Base-by-base conservation (phyloP, 2,329 filamentous ascomycete genomes). In the Rosellinia necatrix region DNA sequence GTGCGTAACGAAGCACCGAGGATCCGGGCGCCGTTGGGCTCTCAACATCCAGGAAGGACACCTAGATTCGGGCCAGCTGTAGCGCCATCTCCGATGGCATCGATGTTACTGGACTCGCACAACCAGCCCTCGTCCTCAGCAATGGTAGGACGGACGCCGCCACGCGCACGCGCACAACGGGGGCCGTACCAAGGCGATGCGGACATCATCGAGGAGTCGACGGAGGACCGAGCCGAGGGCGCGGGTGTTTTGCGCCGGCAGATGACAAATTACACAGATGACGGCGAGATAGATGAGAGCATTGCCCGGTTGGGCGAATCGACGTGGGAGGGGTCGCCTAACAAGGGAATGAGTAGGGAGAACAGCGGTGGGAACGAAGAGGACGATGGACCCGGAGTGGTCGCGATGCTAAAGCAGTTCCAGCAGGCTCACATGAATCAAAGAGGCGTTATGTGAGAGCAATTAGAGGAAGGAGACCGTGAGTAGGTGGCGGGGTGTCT, bases 31-130 rank as follows among this genome's bases (percentile, higher is more conserved):
- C 70, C 72, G 3, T 70, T 67, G 10, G 68, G 67, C 3, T 66
- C 71, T 25, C 67, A 72, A 22, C 71, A 74, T 41, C 27, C 71
- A 15, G 67, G 67, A 7, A 72, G 75, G 41, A 77, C 76, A 3
- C 74, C 78, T 4, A 75, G 76, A 19, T 76, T 78, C 47, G 76
- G 78, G 44, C 68, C 78, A 52, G 70, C 71, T 2, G 71, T 81
- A 49, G 72, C 78, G 46, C 76, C 81, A 4, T 89, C 86, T 8
- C 87, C 88, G 4, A 86, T 90, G 81, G 83, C 85, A 15, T 91
- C 88, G 1, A 83, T 90, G 62, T 77, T 92, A 1, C 77, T 92
- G 2, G 89, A 92, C 71, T 85, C 88, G 2, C 88, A 90, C 67
- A 86, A 92, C 59, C 88, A 92, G 58, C 89, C 88, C 5, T 76